Evolutionary conservation across 1,284 basidiomycete genomes (phyloP).

Genomic region (Phellinidium pouzarii): DNA sequence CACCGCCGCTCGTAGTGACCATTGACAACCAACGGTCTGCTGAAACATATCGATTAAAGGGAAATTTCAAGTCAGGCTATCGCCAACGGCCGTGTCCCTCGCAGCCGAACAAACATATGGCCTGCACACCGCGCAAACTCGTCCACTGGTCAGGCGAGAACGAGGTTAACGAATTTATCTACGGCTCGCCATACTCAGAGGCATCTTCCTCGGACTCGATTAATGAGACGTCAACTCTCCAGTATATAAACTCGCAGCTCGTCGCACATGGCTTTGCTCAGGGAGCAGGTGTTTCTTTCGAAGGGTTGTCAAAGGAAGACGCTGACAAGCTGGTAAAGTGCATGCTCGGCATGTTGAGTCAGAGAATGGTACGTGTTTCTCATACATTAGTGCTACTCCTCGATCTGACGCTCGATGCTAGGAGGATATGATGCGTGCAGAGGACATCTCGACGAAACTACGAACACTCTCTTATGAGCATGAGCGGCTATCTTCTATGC

Average conservation of each 20-base stretch:
- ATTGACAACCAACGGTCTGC: too few species aligned
- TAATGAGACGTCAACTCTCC: slow-evolving; percentile 46
- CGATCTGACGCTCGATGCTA: slow-evolving; percentile 26
- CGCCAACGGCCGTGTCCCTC: neutral
- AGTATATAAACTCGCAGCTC: slow-evolving; percentile 73
- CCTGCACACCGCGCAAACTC: slow-evolving; percentile 34
- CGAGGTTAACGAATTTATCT: slow-evolving; percentile 33
- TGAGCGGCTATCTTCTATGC: slow-evolving; percentile 65
- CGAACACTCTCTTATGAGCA: slow-evolving; percentile 79
- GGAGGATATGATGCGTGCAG: slow-evolving; percentile 79
- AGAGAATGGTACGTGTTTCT: slow-evolving; percentile 64
- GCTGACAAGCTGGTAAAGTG: slow-evolving; percentile 70
- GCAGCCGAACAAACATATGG: slow-evolving; percentile 24
- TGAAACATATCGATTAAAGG: too few species aligned
- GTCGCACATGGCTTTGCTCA: slow-evolving; percentile 73
- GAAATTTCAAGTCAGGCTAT: too few species aligned
- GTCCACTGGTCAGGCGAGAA: slow-evolving; percentile 39
- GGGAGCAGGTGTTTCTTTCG: slow-evolving; percentile 55
- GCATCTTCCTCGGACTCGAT: slow-evolving; percentile 34
- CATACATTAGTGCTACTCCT: neutral
- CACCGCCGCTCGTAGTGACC: too few species aligned
- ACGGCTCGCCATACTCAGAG: slow-evolving; percentile 37
- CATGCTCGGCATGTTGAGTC: slow-evolving; percentile 69
- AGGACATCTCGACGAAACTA: slow-evolving; percentile 68
- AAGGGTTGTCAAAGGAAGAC: slow-evolving; percentile 51